Percentiles rank a stretch among this genome's conserved stretches.
These are phyloP conservation scores for Pleoardoris graminearum DNA, from an alignment of 2,329 filamentous ascomycete genomes.

Conservation along the genomic window DNA sequence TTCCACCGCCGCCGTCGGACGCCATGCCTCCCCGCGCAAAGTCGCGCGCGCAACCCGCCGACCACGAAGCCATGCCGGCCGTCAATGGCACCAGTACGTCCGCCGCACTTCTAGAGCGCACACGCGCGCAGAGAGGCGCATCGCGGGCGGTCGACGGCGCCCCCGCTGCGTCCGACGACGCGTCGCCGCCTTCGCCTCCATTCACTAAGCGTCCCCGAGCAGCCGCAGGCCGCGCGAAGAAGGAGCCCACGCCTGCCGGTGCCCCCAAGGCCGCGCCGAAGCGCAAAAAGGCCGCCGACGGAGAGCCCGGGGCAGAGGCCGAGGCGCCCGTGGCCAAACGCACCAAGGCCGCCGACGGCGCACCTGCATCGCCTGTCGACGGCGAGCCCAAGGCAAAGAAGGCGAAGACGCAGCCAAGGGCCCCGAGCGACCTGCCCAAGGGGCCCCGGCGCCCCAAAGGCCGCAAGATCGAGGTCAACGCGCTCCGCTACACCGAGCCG, in stretches of 20 bases:
- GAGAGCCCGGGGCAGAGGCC: not conserved
- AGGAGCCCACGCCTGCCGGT: constrained; percentile 17
- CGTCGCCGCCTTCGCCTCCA: not conserved
- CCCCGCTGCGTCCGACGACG: constrained; percentile 3
- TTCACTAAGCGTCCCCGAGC: constrained; percentile 11
- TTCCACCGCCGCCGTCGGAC: constrained; percentile 4
- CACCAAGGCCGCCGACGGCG: constrained; percentile 25
- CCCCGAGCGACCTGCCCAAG: constrained; percentile 26
- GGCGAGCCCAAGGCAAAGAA: constrained; percentile 28
- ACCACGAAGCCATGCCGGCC: constrained; percentile 27
- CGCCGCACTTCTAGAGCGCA: constrained; percentile 18
- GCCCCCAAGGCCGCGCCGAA: constrained; percentile 11
- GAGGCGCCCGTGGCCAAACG: constrained; percentile 5
- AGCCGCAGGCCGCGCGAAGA: constrained; percentile 14
- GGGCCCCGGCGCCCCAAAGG: constrained; percentile 37
- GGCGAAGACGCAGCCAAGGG: constrained; percentile 23
- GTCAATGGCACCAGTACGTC: constrained; percentile 40
- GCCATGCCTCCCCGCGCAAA: constrained; percentile 35
- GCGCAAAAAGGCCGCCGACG: constrained; percentile 19
- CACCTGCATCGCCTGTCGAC: constrained; percentile 17
- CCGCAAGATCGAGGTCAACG: constrained; percentile 60
- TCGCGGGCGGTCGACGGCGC: constrained; percentile 14
- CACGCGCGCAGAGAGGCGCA: constrained; percentile 34
- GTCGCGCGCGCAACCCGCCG: constrained; percentile 32
- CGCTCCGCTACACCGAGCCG: constrained; percentile 60